Evolutionary conservation across 805 yeast species (phyloP), one percentile per base, ranked within the genome.

Genomic region (Hanseniaspora guilliermondii): DNA sequence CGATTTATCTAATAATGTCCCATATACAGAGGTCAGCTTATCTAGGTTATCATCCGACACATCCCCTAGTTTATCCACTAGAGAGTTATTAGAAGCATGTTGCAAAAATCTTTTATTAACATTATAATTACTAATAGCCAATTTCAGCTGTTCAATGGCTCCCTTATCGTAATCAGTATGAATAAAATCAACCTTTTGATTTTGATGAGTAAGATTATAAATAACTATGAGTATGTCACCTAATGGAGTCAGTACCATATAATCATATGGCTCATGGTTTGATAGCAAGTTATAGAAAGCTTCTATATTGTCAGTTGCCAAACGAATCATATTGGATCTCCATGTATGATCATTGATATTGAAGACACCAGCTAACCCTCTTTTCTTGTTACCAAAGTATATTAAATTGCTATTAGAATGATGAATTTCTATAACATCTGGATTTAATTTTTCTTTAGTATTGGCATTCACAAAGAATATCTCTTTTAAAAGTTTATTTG

Each of bases 41-140:
- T 30, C 33, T 5, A 44, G 12, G 19, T 21, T 30, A 39, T 4
- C 16, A 0, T 39, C 16, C 6, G 42, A 39, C 12, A 39, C 17
- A 14, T 39, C 36, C 7, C 25, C 37, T 17, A 32, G 19, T 11
- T 25, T 17, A 19, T 44, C 47, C 17, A 32, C n/a, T 5, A 27
- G 4, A 3, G 47, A 12, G 21, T 44, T 21, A 16, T 6, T 16
- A 35, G 25, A 14, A 4, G 47, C n/a, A 32, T 42, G 44, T 16
- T 40, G 47, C 12, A 49, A 40, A 49, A 40, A 24, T 6, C 35
- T 42, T 21, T 52, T 52, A 35, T 52, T 42, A n/a, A 21, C n/a
- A 25, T 52, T 52, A 12, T 44, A 52, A 19, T 19, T 44, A 17
- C 21, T 21, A 5, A 42, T 42, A 25, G 46, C 22, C 33, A 27